These are phyloP conservation scores for Singerocomus inundabilis DNA, from an alignment of 1,284 basidiomycete species.

Conservation along the genomic window DNA sequence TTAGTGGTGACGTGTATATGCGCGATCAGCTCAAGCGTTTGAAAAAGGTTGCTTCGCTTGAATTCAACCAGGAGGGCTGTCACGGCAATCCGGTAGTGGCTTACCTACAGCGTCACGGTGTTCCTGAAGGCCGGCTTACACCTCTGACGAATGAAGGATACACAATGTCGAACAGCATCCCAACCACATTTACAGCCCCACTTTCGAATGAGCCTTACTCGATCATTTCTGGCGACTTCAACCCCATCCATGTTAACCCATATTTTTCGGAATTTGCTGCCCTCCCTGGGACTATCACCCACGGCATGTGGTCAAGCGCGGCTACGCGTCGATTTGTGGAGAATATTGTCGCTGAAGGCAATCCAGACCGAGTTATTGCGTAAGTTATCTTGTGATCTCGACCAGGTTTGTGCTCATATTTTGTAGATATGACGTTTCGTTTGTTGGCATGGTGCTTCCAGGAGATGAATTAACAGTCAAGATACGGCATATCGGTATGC, in stretches of 20 bases:
- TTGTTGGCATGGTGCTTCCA: constrained; percentile 98
- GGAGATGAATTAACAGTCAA: constrained; percentile 87
- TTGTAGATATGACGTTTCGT: constrained; percentile 81
- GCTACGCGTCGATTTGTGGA: constrained; percentile 93
- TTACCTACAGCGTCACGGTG: constrained; percentile 90
- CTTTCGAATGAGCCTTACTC: constrained; percentile 95
- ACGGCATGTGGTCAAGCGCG: constrained; percentile 96
- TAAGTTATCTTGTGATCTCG: constrained; percentile 41
- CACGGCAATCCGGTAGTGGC: constrained; percentile 93
- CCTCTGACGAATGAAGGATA: constrained; percentile 88
- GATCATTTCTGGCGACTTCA: constrained; percentile 95
- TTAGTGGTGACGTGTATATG: constrained; percentile 83
- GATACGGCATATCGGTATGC: constrained; percentile 90
- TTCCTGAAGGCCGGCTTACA: constrained; percentile 71
- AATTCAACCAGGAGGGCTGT: constrained; percentile 84
- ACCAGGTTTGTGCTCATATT: constrained; percentile 8
- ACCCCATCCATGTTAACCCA: constrained; percentile 97
- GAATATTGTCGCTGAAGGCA: constrained; percentile 90
- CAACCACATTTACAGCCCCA: constrained; percentile 72
- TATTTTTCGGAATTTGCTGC: constrained; percentile 96
- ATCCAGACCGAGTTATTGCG: constrained; percentile 86
- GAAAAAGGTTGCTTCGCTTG: constrained; percentile 85
- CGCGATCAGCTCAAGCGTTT: constrained; percentile 84
- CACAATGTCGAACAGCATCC: constrained; percentile 61
- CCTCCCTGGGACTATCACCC: constrained; percentile 95